Evolutionary conservation across 1,284 basidiomycete species (phyloP).

Genomic region (Ceratobasidium theobromae): DNA sequence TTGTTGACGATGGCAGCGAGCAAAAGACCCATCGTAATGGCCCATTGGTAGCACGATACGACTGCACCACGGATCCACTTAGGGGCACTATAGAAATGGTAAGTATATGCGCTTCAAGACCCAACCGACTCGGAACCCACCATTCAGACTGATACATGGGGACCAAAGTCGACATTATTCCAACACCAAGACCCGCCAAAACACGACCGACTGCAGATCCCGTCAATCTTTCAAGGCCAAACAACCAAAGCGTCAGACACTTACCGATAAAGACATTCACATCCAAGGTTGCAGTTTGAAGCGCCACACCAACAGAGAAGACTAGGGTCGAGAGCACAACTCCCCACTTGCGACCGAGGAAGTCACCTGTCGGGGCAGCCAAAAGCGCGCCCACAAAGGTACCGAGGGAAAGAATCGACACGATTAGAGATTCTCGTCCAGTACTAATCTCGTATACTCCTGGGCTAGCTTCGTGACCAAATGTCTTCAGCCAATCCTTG

Average conservation of each 20-base stretch:
- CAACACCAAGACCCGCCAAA: constrained; percentile 82
- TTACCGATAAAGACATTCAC: constrained; percentile 22
- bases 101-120: not conserved
- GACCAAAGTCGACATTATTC: constrained; percentile 47
- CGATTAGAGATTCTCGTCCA: constrained; percentile 60
- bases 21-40: constrained; percentile 80
- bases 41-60: constrained; percentile 79
- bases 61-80: constrained; percentile 81
- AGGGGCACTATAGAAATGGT: constrained; percentile 49
- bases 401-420: constrained; percentile 71
- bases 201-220: constrained; percentile 65
- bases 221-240: not conserved
- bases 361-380: constrained; percentile 50
- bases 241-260: not conserved
- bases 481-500: constrained; percentile 47
- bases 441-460: constrained; percentile 50
- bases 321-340: constrained; percentile 61
- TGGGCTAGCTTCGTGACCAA: constrained; percentile 46
- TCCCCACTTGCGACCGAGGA: constrained; percentile 60
- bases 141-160: constrained; percentile 49
- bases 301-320: constrained; percentile 66
- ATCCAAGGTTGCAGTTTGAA: constrained; percentile 49
- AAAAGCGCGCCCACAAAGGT: constrained; percentile 59
- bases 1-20: constrained; percentile 76
- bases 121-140: not conserved